phyloP scores from a whole-genome alignment of 83 land plant species.

The Thuja plicata region DNA sequence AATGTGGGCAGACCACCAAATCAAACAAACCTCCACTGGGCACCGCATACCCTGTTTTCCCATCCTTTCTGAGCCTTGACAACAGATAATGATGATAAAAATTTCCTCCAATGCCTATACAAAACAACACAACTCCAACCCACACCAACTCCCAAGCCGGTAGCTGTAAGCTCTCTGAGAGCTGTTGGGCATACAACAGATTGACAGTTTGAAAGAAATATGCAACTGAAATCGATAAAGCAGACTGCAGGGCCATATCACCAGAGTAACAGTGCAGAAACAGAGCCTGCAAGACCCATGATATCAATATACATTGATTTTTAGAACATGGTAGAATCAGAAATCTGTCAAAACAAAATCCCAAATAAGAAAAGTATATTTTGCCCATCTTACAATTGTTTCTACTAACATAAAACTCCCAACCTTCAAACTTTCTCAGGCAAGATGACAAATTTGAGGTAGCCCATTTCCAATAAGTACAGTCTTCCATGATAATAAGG shows the following conservation, averaged over 20 bases:
- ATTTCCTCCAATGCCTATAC: slow-evolving; percentile 65
- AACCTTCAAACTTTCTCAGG: no score
- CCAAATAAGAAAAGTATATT: no score
- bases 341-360: no score
- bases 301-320: not conserved
- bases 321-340: not conserved
- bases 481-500: no score
- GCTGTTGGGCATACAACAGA: slow-evolving; percentile 38
- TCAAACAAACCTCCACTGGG: slow-evolving; percentile 73
- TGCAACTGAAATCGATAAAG: slow-evolving; percentile 18
- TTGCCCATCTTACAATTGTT: no score
- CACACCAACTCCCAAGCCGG: slow-evolving; percentile 46
- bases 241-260: slow-evolving; percentile 17
- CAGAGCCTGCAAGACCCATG: slow-evolving; percentile 42
- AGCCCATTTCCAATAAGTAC: no score
- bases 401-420: no score
- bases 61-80: slow-evolving; percentile 40
- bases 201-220: slow-evolving; percentile 31
- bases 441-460: no score
- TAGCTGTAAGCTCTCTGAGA: slow-evolving; percentile 20
- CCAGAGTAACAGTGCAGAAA: slow-evolving; percentile 70
- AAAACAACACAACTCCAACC: slow-evolving; percentile 45
- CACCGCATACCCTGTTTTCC: slow-evolving; percentile 51
- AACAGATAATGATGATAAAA: slow-evolving; percentile 75
- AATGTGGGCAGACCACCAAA: slow-evolving; percentile 72